Percentiles rank a stretch among this genome's conserved stretches.
Conservation (phyloP, 345 rosid species). For the Angophora floribunda region DNA sequence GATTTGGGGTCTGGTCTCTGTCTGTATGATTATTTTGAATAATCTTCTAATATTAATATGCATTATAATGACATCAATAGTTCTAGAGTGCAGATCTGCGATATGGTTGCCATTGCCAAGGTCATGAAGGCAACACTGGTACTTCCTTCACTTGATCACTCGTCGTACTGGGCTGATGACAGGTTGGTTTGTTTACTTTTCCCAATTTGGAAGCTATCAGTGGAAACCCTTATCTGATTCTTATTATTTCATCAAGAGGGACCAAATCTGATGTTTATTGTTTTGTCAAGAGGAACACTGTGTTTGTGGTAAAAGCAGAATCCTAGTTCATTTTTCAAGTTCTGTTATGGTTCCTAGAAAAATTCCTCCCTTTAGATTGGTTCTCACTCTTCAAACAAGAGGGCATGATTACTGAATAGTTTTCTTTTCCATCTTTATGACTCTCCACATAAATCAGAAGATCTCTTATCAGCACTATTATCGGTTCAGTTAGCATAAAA, state of each 20-base stretch:
- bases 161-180: slow-evolving; percentile 91
- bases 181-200: slow-evolving; percentile 27
- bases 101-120: slow-evolving; percentile 93
- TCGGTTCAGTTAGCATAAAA: background rate
- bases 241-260: background rate
- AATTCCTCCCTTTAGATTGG: background rate
- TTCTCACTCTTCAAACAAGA: background rate
- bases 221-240: background rate
- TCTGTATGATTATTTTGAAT: slow-evolving; percentile 4
- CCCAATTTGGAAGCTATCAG: background rate
- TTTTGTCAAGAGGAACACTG: background rate
- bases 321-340: background rate
- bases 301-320: background rate
- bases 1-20: slow-evolving; percentile 95
- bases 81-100: slow-evolving; percentile 90
- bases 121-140: slow-evolving; percentile 85
- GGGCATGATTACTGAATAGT: background rate
- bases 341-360: background rate
- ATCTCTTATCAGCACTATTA: background rate
- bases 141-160: slow-evolving; percentile 90
- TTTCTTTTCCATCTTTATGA: background rate
- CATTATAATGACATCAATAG: slow-evolving; percentile 7
- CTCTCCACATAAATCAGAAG: background rate
- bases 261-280: background rate
- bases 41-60: background rate